These are phyloP conservation scores for Fraxinus quadrangulata DNA, from an alignment of 257 asterid species.

Conservation along the genomic window DNA sequence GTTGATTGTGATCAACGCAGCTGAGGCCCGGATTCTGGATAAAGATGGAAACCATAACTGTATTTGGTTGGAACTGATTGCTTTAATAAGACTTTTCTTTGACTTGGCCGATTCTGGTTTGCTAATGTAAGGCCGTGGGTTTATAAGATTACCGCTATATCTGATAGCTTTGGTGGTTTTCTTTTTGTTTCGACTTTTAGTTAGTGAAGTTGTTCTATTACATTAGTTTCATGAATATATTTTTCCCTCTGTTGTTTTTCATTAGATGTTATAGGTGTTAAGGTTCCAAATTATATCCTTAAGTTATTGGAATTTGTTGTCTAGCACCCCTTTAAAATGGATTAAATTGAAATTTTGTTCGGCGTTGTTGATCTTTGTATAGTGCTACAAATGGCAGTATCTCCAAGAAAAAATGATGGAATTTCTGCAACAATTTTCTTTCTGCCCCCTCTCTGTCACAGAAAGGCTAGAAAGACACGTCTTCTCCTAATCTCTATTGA, in stretches of 20 bases:
- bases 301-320: neutral
- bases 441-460: neutral
- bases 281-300: neutral
- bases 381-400: neutral
- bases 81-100: neutral
- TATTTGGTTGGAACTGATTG: slow-evolving; percentile 13
- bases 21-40: neutral
- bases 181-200: neutral
- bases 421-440: neutral
- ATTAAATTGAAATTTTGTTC: neutral
- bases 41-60: slow-evolving; percentile 7
- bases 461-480: neutral
- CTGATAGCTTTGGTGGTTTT: neutral
- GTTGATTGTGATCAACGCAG: neutral
- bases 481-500: neutral
- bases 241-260: neutral
- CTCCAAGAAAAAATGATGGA: no score
- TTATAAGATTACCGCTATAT: neutral
- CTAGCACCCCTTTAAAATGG: neutral
- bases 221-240: neutral
- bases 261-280: neutral
- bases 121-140: neutral
- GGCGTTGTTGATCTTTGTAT: neutral
- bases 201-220: neutral
- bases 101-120: neutral